Conservation (phyloP, 306 rosid genomes). For the Vicia villosa region DNA sequence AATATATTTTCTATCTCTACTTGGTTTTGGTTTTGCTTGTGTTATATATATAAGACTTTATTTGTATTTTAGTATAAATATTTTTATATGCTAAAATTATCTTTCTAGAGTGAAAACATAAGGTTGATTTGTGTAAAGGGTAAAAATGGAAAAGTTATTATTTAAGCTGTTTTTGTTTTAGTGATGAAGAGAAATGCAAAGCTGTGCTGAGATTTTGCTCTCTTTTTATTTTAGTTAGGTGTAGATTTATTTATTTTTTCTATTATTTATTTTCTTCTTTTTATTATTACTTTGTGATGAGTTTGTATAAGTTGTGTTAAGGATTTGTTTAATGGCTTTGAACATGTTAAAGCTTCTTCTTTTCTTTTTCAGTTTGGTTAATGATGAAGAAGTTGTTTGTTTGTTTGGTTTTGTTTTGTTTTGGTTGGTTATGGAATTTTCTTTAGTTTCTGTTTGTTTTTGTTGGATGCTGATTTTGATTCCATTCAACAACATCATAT, state of each 20-base stretch:
- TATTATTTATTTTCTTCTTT: neutral
- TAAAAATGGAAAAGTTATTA: slow-evolving; percentile 22
- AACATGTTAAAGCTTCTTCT: slow-evolving; percentile 22
- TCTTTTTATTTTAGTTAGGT: neutral
- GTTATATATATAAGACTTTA: slow-evolving; percentile 24
- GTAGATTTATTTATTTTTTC: neutral
- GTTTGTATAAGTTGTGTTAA: slow-evolving; percentile 25
- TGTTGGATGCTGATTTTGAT: slow-evolving; percentile 44
- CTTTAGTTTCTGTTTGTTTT: slow-evolving; percentile 34
- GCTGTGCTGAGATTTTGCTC: neutral
- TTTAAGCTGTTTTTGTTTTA: slow-evolving; percentile 18
- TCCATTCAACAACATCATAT: slow-evolving; percentile 21
- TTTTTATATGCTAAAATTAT: slow-evolving; percentile 3
- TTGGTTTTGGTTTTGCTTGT: slow-evolving; percentile 37
- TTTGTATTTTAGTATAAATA: slow-evolving; percentile 1
- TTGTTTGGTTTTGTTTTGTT: neutral
- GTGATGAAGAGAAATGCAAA: slow-evolving; percentile 13
- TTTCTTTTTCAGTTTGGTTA: slow-evolving; percentile 21
- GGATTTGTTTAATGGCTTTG: slow-evolving; percentile 31
- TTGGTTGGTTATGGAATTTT: slow-evolving; percentile 19
- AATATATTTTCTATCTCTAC: slow-evolving; percentile 19
- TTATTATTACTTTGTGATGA: neutral
- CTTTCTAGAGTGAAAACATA: slow-evolving; percentile 27
- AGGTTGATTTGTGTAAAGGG: slow-evolving; percentile 39
- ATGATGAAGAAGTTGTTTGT: slow-evolving; percentile 20